Evolutionary conservation across 2,329 filamentous ascomycete species (phyloP).

Genomic region (Elsinoe fawcettii): DNA sequence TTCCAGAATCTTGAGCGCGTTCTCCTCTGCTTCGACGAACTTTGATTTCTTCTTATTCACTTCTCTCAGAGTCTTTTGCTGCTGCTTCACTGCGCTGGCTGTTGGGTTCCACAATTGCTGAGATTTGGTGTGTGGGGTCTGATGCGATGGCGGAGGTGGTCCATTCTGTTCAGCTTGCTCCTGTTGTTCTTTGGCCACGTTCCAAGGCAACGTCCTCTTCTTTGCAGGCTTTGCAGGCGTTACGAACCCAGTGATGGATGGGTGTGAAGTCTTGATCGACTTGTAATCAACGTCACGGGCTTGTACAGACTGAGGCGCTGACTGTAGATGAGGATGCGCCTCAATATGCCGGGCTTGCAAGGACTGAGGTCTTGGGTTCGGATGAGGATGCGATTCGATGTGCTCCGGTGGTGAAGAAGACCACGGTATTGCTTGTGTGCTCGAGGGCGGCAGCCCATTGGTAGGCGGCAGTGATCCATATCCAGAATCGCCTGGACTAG

Average conservation of each 20-base stretch:
- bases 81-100: conserved; percentile 66
- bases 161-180: conserved; percentile 22
- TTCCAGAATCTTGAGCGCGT: conserved; percentile 37
- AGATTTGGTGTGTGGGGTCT: conserved; percentile 15
- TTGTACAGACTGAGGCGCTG: neutral
- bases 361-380: neutral
- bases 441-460: conserved; percentile 31
- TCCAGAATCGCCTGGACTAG: conserved; percentile 20
- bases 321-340: conserved; percentile 14
- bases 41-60: conserved; percentile 49
- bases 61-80: conserved; percentile 65
- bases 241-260: conserved; percentile 1
- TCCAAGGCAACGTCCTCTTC: conserved; percentile 42
- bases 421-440: conserved; percentile 61
- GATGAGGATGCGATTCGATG: conserved; percentile 23
- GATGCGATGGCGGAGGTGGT: conserved; percentile 18
- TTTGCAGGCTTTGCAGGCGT: conserved; percentile 41
- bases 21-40: conserved; percentile 33
- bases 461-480: conserved; percentile 21
- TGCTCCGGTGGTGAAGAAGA: conserved; percentile 45
- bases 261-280: conserved; percentile 7
- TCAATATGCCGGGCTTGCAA: conserved; percentile 27
- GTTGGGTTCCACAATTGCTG: conserved; percentile 62
- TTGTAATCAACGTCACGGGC: neutral
- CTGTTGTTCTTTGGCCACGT: conserved; percentile 17